phyloP scores from a whole-genome alignment of 164 flowering plant species.

The Protea cynaroides region DNA sequence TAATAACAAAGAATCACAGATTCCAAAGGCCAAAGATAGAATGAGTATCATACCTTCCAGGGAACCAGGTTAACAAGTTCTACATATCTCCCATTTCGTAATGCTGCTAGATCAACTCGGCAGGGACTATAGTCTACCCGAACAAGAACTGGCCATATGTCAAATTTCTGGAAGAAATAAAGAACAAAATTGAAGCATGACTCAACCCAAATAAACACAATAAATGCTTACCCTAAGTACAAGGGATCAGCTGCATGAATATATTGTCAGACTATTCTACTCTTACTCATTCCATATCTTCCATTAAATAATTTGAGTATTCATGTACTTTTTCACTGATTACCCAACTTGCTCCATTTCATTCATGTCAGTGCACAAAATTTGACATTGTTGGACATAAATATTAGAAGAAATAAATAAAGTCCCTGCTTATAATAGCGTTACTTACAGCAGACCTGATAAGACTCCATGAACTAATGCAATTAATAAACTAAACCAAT shows the following conservation, averaged over 20 bases:
- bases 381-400: background rate
- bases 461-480: too few species aligned
- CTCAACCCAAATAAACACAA: too few species aligned
- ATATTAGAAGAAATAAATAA: background rate
- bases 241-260: too few species aligned
- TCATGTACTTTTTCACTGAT: too few species aligned
- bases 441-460: background rate
- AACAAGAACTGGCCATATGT: slow-evolving; percentile 63
- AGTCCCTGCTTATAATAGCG: background rate
- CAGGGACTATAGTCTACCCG: slow-evolving; percentile 86
- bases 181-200: too few species aligned
- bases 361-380: background rate
- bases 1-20: background rate
- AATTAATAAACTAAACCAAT: too few species aligned
- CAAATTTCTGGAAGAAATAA: slow-evolving; percentile 65
- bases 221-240: too few species aligned
- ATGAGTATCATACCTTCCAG: slow-evolving; percentile 72
- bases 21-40: background rate
- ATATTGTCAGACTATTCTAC: too few species aligned
- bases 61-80: slow-evolving; percentile 89
- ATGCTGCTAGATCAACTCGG: slow-evolving; percentile 77
- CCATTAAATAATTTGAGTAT: too few species aligned
- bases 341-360: too few species aligned
- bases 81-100: slow-evolving; percentile 82
- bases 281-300: too few species aligned